Evolutionary conservation across 495 filamentous ascomycete species (phyloP).

Genomic region (Delitschia confertaspora): DNA sequence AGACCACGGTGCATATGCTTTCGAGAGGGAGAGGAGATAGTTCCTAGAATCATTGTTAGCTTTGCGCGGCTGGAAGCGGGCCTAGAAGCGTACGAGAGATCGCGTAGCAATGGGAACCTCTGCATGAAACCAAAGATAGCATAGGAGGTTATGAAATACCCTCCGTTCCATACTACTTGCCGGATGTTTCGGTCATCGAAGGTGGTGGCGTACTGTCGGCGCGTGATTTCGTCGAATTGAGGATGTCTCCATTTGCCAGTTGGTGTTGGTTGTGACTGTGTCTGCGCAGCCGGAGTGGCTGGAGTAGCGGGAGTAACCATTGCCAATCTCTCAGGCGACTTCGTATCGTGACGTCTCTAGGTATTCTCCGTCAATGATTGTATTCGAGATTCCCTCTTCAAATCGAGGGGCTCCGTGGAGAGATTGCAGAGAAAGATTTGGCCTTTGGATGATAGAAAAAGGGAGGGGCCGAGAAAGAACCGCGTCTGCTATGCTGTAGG

Average conservation of each 20-base stretch:
- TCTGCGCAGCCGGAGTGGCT: slow-evolving; percentile 19
- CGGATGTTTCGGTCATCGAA: slow-evolving; percentile 25
- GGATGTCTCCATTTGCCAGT: slow-evolving; percentile 25
- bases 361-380: no score
- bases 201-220: slow-evolving; percentile 23
- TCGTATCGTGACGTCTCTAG: no score
- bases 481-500: no score
- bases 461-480: no score
- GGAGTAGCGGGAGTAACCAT: slow-evolving; percentile 14
- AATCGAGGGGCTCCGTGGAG: no score
- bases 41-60: no score
- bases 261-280: slow-evolving; percentile 9
- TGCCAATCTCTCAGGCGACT: no score
- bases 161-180: slow-evolving; percentile 13
- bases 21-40: neutral
- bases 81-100: slow-evolving; percentile 15
- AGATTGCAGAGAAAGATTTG: no score
- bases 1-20: neutral
- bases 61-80: neutral
- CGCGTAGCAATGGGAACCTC: slow-evolving; percentile 4
- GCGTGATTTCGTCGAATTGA: slow-evolving; percentile 27
- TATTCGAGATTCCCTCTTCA: no score
- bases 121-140: neutral
- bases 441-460: no score
- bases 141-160: slow-evolving; percentile 14